Percentiles rank a stretch among this genome's conserved stretches.
Evolutionary conservation across 116 monocot species (phyloP).

Genomic region (Posidonia oceanica): DNA sequence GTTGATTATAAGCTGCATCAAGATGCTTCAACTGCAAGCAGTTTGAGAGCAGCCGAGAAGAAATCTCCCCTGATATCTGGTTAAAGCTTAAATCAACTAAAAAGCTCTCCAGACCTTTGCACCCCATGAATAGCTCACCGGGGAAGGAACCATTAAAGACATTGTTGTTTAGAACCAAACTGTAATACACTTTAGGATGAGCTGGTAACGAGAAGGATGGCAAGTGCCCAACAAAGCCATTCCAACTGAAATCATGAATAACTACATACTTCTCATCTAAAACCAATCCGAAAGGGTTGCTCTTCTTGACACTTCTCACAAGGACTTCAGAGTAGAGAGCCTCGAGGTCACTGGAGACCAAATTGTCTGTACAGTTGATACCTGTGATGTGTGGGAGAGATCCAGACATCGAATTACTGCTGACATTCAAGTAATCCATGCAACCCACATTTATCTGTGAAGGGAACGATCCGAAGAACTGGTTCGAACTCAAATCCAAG

Average conservation of each 20-base stretch:
- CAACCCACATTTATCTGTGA: constrained; percentile 16
- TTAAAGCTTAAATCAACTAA: constrained; percentile 39
- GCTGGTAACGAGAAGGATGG: constrained; percentile 24
- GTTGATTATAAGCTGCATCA: constrained; percentile 33
- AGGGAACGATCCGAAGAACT: constrained; percentile 32
- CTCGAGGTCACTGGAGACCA: neutral
- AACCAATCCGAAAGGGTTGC: constrained; percentile 9
- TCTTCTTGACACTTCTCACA: neutral
- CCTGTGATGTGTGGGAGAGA: constrained; percentile 1
- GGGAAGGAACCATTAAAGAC: constrained; percentile 30
- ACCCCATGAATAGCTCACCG: constrained; percentile 18
- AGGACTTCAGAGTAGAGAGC: neutral
- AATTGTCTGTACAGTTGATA: neutral
- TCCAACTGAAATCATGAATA: constrained; percentile 57
- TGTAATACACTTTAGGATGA: constrained; percentile 22
- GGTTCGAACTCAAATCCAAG: constrained; percentile 48
- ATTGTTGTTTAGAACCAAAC: constrained; percentile 37
- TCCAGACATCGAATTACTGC: constrained; percentile 31
- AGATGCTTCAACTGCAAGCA: constrained; percentile 30
- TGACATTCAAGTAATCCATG: constrained; percentile 43
- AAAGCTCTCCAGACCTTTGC: constrained; percentile 22
- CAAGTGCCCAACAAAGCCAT: constrained; percentile 30
- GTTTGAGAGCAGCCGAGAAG: constrained; percentile 6
- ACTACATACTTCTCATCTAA: constrained; percentile 4
- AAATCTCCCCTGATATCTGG: constrained; percentile 26